phyloP scores from a whole-genome alignment of 2,329 filamentous ascomycete genomes.

The Albifimbria verrucaria region DNA sequence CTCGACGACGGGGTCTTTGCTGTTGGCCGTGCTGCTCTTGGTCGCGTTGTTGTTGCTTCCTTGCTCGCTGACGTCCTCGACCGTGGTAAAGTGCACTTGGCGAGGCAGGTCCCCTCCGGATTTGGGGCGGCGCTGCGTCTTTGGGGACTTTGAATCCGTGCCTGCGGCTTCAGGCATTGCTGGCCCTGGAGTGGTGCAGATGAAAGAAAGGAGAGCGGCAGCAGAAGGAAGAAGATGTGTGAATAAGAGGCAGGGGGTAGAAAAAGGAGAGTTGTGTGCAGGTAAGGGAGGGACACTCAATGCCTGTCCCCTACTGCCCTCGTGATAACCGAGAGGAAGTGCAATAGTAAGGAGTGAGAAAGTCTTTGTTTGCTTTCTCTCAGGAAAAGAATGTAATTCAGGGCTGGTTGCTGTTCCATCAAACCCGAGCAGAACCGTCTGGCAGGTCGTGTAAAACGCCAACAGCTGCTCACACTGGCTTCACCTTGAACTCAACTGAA shows the following conservation, averaged over 20 bases:
- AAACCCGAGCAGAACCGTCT: no score
- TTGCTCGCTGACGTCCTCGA: neutral
- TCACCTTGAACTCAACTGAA: neutral
- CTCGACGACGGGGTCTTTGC: slow-evolving; percentile 1
- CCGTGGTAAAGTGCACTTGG: slow-evolving; percentile 27
- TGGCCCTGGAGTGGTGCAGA: slow-evolving; percentile 1
- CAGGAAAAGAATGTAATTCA: no score
- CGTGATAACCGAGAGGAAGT: no score
- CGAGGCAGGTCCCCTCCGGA: slow-evolving; percentile 19
- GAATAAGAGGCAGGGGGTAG: neutral
- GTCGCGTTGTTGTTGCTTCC: slow-evolving; percentile 5
- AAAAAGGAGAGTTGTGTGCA: neutral
- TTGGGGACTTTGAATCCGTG: slow-evolving; percentile 24
- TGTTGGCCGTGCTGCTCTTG: slow-evolving; percentile 8
- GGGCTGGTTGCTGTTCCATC: no score
- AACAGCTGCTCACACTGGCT: neutral
- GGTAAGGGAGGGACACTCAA: neutral
- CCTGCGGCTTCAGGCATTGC: slow-evolving; percentile 25
- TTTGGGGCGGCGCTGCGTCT: slow-evolving; percentile 22
- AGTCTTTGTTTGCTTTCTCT: no score
- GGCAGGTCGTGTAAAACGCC: neutral
- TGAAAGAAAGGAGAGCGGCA: slow-evolving; percentile 2
- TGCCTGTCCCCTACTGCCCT: no score
- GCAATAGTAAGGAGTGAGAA: no score
- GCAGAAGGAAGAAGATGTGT: neutral